Evolutionary conservation across 352 stramenopile species (phyloP), one percentile per base, ranked within the genome.

Genomic region (Globisporangium okanoganense): DNA sequence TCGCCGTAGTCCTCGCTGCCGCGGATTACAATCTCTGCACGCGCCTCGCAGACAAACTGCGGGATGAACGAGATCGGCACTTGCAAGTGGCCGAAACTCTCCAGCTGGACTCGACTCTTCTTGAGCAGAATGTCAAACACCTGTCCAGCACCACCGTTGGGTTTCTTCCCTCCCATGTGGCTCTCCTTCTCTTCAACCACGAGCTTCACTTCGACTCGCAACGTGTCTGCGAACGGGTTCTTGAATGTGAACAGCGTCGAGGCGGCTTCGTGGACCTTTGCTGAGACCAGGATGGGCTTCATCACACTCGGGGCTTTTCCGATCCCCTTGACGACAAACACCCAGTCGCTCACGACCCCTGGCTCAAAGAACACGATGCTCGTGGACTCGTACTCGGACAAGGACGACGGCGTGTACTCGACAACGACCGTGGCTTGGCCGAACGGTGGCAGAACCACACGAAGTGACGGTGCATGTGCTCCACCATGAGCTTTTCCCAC

Each of bases 51-150:
- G 13, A 93, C 85, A 41, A 61, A 78, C 38, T 78, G 72, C 24
- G 94, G 94, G 3, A 87, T 55, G 63, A 98, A 98, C 6, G 76
- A 92, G 38, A 98, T 93, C 1, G 94, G 92, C 1, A 98, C 78
- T 61, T 98, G 92, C 12, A 97, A 56, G 2, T 81, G 71, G 0
- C 72, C 72, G 62, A 97, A 97, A 12, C 85, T 79, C 27, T 93
- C 77, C 2, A 98, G 70, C n/a, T 87, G 64, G 1, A 98, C 71
- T 12, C 77, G 75, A 2, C 59, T 68, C 54, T 85, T 88, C 55
- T 90, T 93, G 16, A 94, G 69, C 0, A 93, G 63, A 56, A 95
- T 83, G 35, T 89, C 76, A 58, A 95, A 95, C 16, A 88, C 76
- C 12, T 24, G 56, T 16, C 27, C 44, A 0, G 47, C 56, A 44